Evolutionary conservation across 257 asterid genomes (phyloP), one percentile per base, ranked within the genome.

Genomic region (Plantago ovata): DNA sequence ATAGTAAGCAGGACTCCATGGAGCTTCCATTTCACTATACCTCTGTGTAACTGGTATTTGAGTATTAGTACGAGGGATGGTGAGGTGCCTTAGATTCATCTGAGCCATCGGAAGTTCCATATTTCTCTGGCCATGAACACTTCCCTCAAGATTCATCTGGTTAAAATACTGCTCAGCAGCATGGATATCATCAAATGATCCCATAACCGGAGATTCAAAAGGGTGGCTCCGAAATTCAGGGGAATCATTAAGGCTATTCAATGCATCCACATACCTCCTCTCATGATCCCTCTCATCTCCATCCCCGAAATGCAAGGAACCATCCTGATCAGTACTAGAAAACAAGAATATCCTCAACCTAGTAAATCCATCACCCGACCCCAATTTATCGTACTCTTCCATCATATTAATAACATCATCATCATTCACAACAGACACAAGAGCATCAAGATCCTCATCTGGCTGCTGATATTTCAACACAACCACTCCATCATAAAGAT

Each of bases 301-400:
- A 58, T 89, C 91, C 12, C 79, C 80, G 21, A 83, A 88, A 79
- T 84, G 89, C 68, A 87, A 41, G 0, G 87, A 75, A 10, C 81
- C 84, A 64, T 93, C 97, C 64, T 86, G 95, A 64, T 86, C 98
- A 47, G 72, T 33, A 60, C 65, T 69, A 0, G 87, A 72, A 65
- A 93, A 86, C 64, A 93, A 56, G 42, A 93, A 93, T 56, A 93
- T 77, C 78, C 98, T 77, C 55, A 93, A 76, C 86, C 94, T 80
- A 65, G 95, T 89, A 47, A 89, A 86, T 49, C 96, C 97, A 43
- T 84, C 94, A 6, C 84, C 78, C 0, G 84, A 74, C 10, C 94
- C 96, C 79, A 93, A 67, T 77, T 93, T 93, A 62, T 86, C 98
- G 7, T 93, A 86, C 75, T 93, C 98, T 82, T 93, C 98, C 95